Conservation (phyloP, 1,139 yeast species). For the Pichia sp. region DNA sequence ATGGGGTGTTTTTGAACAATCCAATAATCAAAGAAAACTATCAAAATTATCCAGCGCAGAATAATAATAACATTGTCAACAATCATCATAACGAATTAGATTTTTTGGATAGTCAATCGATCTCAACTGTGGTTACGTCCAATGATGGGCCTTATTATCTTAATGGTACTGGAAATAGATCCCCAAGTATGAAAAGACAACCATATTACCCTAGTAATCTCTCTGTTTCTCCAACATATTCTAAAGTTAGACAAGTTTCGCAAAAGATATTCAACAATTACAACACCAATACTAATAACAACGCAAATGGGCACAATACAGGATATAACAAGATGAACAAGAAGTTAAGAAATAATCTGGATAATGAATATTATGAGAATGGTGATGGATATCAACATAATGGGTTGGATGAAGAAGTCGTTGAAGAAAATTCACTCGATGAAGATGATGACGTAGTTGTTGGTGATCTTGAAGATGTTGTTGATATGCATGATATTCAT, state of each 20-base stretch:
- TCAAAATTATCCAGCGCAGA: not conserved
- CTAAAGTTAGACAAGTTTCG: constrained; percentile 17
- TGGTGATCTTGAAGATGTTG: constrained; percentile 17
- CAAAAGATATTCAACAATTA: constrained; percentile 13
- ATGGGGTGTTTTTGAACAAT: constrained; percentile 3
- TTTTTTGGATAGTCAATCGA: constrained; percentile 15
- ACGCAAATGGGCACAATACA: not conserved
- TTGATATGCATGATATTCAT: constrained; percentile 10
- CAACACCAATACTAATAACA: not conserved
- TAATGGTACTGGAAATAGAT: constrained; percentile 4
- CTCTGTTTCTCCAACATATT: constrained; percentile 11
- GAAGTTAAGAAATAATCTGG: constrained; percentile 1
- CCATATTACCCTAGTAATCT: constrained; percentile 2
- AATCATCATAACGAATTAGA: constrained; percentile 12
- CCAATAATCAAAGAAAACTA: constrained; percentile 6
- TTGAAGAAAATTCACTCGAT: not conserved
- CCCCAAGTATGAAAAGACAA: constrained; percentile 13
- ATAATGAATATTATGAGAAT: not conserved
- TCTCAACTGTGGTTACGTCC: constrained; percentile 12
- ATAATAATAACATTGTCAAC: not conserved
- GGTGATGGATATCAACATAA: not conserved
- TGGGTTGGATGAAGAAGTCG: not conserved
- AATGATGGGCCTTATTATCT: constrained; percentile 2
- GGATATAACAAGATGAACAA: constrained; percentile 14
- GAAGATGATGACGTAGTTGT: not conserved